Percentiles rank a stretch among this genome's conserved stretches.
Evolutionary conservation across 2,329 filamentous ascomycete species (phyloP).

Genomic region (Microdochium bolleyi): DNA sequence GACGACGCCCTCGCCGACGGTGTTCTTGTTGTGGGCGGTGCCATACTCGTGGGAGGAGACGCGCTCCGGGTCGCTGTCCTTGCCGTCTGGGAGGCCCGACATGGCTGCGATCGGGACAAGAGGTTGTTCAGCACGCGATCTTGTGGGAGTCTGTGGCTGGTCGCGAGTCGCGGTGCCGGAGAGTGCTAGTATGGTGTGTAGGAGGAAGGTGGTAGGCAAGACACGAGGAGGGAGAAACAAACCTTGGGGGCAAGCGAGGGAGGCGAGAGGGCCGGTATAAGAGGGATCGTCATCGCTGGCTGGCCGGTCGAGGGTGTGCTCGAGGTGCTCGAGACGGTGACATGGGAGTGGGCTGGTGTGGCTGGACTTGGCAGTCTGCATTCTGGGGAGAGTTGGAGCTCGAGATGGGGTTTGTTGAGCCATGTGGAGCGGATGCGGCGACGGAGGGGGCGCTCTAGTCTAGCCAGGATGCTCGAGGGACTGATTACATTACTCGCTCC

Average conservation of each 20-base stretch:
- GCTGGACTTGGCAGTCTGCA: not conserved
- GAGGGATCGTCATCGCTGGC: not conserved
- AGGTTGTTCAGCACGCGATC: no score
- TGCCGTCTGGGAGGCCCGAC: slow-evolving; percentile 1
- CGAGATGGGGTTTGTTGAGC: not conserved
- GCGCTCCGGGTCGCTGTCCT: slow-evolving; percentile 4
- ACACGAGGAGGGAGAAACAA: not conserved
- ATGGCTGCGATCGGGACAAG: no score
- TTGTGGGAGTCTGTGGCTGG: not conserved
- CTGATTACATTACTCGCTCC: no score
- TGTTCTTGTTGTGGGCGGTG: not conserved
- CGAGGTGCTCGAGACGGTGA: not conserved
- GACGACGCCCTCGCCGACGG: not conserved
- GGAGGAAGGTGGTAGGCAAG: not conserved
- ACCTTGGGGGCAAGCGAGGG: not conserved
- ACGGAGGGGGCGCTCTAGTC: no score
- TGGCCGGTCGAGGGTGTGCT: not conserved
- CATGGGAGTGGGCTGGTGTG: not conserved
- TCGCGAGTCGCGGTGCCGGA: not conserved
- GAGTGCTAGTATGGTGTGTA: not conserved
- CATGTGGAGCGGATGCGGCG: no score
- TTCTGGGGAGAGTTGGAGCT: not conserved
- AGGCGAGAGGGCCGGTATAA: not conserved
- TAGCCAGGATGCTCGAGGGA: no score
- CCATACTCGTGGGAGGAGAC: slow-evolving; percentile 3